A percentile compares a stretch with the other conserved stretches of the same genome.
phyloP scores from a whole-genome alignment of 805 yeast genomes.

The Starmerella powellii region DNA sequence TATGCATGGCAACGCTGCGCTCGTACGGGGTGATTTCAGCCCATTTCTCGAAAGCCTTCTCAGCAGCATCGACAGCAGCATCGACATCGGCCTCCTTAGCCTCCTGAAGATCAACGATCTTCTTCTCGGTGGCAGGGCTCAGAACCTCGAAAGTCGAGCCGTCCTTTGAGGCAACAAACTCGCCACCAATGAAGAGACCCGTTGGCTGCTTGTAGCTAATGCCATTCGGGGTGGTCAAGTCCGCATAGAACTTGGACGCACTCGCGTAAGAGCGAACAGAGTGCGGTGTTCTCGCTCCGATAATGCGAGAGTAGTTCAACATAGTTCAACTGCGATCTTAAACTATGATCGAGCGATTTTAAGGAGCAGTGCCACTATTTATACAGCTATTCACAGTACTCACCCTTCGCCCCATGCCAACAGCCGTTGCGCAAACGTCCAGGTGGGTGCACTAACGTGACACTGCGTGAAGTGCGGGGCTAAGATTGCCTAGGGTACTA shows the following conservation, averaged over 20 bases:
- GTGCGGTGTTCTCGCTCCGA: no score
- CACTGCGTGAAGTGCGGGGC: no score
- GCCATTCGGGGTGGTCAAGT: constrained; percentile 19
- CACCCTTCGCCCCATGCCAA: no score
- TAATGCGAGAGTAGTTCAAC: no score
- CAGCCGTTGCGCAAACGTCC: no score
- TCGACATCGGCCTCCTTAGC: constrained; percentile 73
- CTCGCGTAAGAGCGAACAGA: constrained; percentile 5
- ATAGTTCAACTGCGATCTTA: neutral
- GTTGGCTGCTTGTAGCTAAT: constrained; percentile 61
- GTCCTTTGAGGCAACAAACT: constrained; percentile 37
- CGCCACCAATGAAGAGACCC: constrained; percentile 67
- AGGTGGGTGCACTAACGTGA: no score
- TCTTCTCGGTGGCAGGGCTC: constrained; percentile 66
- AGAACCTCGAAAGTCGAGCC: constrained; percentile 50
- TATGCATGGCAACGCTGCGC: constrained; percentile 52
- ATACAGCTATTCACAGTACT: no score
- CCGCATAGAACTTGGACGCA: constrained; percentile 4
- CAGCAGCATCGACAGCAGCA: constrained; percentile 76
- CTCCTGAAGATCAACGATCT: constrained; percentile 56
- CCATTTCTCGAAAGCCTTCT: constrained; percentile 65
- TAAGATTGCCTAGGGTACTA: no score
- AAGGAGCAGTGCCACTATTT: no score
- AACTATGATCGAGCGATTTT: no score
- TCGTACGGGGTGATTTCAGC: constrained; percentile 50